Evolutionary conservation across 768 basidiomycete species (phyloP).

Genomic region (Fomitopsis serialis): DNA sequence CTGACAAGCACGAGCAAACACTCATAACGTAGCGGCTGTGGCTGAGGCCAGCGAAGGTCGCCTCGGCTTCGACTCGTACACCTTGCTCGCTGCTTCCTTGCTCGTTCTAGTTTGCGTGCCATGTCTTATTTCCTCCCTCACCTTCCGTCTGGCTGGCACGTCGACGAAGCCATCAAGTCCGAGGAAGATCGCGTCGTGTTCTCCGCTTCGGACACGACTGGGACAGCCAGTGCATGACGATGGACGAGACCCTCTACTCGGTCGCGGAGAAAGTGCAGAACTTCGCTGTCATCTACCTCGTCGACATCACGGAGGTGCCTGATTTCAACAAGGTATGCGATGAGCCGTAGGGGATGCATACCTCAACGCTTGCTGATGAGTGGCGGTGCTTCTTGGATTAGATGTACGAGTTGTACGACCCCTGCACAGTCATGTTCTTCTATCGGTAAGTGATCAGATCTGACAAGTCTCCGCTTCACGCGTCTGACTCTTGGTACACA

Average conservation of each 20-base stretch:
- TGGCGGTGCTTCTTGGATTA: not conserved
- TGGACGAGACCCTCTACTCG: constrained; percentile 94
- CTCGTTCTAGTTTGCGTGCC: constrained; percentile 3
- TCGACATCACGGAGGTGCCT: constrained; percentile 94
- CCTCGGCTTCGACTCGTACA: not conserved
- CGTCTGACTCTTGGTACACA: constrained; percentile 10
- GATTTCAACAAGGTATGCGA: constrained; percentile 91
- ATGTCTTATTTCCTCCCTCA: constrained; percentile 93
- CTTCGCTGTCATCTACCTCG: constrained; percentile 94
- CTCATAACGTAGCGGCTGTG: not conserved
- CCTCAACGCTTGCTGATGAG: not conserved
- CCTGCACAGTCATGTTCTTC: constrained; percentile 98
- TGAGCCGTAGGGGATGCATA: not conserved
- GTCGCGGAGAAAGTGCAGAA: constrained; percentile 97
- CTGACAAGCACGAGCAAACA: not conserved
- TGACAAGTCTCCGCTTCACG: not conserved
- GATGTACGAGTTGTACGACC: constrained; percentile 99
- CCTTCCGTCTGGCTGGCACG: constrained; percentile 93
- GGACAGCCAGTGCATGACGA: constrained; percentile 95
- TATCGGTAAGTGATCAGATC: constrained; percentile 64
- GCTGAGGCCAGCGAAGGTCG: too few species aligned
- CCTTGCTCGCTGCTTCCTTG: not conserved
- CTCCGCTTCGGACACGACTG: constrained; percentile 94
- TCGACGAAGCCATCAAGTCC: constrained; percentile 97
- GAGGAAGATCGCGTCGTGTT: constrained; percentile 96